Evolutionary conservation across 306 rosid genomes (phyloP).

Genomic region (Medicago ruthenica): DNA sequence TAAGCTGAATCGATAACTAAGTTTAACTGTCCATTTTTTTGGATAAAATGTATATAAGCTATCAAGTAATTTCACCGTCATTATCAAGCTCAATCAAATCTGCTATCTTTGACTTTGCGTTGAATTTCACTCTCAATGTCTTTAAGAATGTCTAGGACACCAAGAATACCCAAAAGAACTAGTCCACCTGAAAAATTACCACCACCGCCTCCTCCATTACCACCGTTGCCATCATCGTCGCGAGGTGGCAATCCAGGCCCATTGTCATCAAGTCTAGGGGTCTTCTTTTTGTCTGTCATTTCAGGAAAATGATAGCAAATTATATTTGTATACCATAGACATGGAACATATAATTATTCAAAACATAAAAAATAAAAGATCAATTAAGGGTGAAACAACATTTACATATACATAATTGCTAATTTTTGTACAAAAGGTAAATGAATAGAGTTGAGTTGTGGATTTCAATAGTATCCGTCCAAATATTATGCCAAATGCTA

Average conservation of each 20-base stretch:
- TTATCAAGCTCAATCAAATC: constrained; percentile 22
- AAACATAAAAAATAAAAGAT: not conserved
- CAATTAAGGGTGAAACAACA: not conserved
- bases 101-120: constrained; percentile 47
- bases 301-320: constrained; percentile 37
- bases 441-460: not conserved
- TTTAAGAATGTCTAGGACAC: constrained; percentile 75
- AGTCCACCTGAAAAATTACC: constrained; percentile 82
- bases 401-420: not conserved
- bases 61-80: constrained; percentile 2
- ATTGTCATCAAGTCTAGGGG: constrained; percentile 68
- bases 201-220: constrained; percentile 78
- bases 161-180: constrained; percentile 79
- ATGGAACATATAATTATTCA: constrained; percentile 15
- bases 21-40: not conserved
- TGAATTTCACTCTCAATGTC: constrained; percentile 75
- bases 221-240: constrained; percentile 70
- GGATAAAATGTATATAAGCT: not conserved
- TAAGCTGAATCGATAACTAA: not conserved
- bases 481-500: not conserved
- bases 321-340: not conserved
- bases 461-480: not conserved
- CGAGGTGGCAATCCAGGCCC: constrained; percentile 81
- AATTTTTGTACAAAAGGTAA: not conserved
- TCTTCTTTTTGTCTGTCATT: constrained; percentile 73